Evolutionary conservation across 2,329 filamentous ascomycete species (phyloP), one percentile per base, ranked within the genome.

Genomic region (Coleophoma eucalyptorum): DNA sequence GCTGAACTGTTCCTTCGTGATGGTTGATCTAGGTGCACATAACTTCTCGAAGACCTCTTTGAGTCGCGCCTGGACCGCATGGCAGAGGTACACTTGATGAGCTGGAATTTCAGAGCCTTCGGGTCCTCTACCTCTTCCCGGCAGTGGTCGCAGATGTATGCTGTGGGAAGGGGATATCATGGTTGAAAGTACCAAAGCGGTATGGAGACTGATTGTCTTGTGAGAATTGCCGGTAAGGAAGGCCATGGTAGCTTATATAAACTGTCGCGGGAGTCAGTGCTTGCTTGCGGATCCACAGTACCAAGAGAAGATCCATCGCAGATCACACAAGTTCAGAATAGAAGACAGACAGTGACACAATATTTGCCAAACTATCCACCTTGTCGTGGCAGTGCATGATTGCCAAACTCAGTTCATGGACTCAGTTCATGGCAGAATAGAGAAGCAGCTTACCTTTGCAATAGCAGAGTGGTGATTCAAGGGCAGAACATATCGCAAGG

Each of bases 21-120:
- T 57, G 1, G 54, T 59, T 35, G 53, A 57, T 26, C 67, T 63
- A 1, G 49, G 32, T 2, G 69, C 64, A 15, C 75, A 69, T 33
- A 81, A 54, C 0, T 68, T 62, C 33, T 76, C 64, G 60, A 76
- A 84, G 31, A 81, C 62, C 40, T 66, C 67, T 48, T 71, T 65
- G 19, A 84, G 64, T 47, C 76, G 72, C 31, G 69, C 72, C 55
- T 75, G 72, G 52, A 83, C 75, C 21, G 71, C 67, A 38, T 73
- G 70, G 50, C 71, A 79, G 38, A 81, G 64, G 43, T 75, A 70
- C 26, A 75, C 43, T 10, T 62, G 60, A 20, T 59, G 57, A 3
- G 44, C 16, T 6, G 59, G 53, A 13, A 56, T 47, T 15, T 61
- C 58, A 5, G 62, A 61, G 12, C 26, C 32, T 6, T 53, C 55